phyloP scores from a whole-genome alignment of 2,329 filamentous ascomycete genomes.

The Penicillium olsonii region DNA sequence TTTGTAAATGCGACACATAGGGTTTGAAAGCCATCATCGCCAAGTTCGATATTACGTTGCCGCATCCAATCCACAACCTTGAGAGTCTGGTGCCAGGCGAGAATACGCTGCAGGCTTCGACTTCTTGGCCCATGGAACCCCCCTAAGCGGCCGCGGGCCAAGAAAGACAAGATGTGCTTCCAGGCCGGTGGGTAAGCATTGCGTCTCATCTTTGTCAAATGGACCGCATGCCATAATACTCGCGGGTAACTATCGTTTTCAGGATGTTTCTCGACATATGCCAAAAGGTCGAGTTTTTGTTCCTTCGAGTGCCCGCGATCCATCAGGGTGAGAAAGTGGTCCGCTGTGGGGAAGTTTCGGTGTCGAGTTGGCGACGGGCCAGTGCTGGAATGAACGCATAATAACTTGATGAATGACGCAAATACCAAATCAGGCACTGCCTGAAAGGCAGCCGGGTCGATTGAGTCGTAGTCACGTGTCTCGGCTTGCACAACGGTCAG shows the following conservation, averaged over 20 bases:
- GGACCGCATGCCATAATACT: conserved; percentile 39
- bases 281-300: conserved; percentile 20
- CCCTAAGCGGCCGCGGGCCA: conserved; percentile 27
- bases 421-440: conserved; percentile 41
- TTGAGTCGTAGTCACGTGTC: conserved; percentile 13
- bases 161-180: conserved; percentile 37
- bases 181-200: conserved; percentile 37
- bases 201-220: conserved; percentile 33
- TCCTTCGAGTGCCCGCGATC: background rate
- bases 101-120: conserved; percentile 31
- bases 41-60: conserved; percentile 30
- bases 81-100: conserved; percentile 42
- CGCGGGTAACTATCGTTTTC: conserved; percentile 24
- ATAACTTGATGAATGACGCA: conserved; percentile 46
- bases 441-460: conserved; percentile 25
- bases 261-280: conserved; percentile 15
- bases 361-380: conserved; percentile 11
- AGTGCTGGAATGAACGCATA: conserved; percentile 37
- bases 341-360: conserved; percentile 18
- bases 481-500: conserved; percentile 29
- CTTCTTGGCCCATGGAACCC: conserved; percentile 20
- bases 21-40: conserved; percentile 35
- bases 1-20: conserved; percentile 39
- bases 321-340: conserved; percentile 27
- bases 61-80: conserved; percentile 39